Conservation (phyloP, 305 asterid species). For the Salvia sclarea region DNA sequence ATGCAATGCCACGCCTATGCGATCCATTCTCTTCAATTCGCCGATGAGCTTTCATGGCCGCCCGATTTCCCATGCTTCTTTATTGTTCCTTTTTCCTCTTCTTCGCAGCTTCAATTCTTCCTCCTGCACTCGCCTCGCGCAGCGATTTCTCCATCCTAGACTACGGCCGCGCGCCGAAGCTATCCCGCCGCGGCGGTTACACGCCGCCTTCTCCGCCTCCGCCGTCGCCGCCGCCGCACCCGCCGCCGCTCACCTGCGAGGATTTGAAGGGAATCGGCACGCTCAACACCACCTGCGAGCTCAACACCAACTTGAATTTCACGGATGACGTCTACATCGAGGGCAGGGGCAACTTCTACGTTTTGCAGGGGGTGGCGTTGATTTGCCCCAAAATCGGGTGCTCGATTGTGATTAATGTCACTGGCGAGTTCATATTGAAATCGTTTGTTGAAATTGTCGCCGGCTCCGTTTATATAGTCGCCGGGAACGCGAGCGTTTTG, state of each 20-base stretch:
- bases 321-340: slow-evolving; percentile 50
- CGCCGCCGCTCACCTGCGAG: slow-evolving; percentile 56
- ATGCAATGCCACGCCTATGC: slow-evolving; percentile 14
- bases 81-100: slow-evolving; percentile 21
- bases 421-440: slow-evolving; percentile 58
- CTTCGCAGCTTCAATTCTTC: slow-evolving; percentile 6
- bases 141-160: slow-evolving; percentile 54
- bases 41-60: slow-evolving; percentile 53
- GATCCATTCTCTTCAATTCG: slow-evolving; percentile 1
- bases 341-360: slow-evolving; percentile 56
- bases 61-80: slow-evolving; percentile 24
- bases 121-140: slow-evolving; percentile 25
- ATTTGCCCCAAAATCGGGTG: slow-evolving; percentile 62
- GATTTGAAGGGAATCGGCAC: slow-evolving; percentile 70
- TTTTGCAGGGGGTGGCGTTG: slow-evolving; percentile 61
- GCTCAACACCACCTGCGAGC: slow-evolving; percentile 77
- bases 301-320: slow-evolving; percentile 62
- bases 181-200: slow-evolving; percentile 44
- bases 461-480: slow-evolving; percentile 53
- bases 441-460: slow-evolving; percentile 48
- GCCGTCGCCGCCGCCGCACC: slow-evolving; percentile 62
- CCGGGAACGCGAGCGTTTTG: slow-evolving; percentile 58
- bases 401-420: slow-evolving; percentile 51
- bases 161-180: slow-evolving; percentile 32
- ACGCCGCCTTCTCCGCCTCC: slow-evolving; percentile 70